Evolutionary conservation across 2,329 filamentous ascomycete genomes (phyloP).

Genomic region (Capronia americana): DNA sequence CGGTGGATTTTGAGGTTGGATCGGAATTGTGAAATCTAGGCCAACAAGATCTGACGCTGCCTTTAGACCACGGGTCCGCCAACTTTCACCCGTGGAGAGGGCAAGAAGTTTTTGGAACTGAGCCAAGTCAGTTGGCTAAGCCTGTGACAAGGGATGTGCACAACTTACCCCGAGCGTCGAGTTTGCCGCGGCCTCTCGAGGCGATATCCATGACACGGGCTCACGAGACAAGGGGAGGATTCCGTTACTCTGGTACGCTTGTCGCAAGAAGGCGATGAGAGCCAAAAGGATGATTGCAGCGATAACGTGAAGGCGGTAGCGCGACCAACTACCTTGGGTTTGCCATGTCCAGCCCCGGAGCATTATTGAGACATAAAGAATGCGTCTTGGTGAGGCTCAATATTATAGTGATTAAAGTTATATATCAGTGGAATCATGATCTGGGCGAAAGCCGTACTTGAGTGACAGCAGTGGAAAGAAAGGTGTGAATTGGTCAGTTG

Average conservation of each 20-base stretch:
- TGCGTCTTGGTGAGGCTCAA: background rate
- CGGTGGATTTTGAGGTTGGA: slow-evolving; percentile 20
- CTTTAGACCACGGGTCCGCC: slow-evolving; percentile 23
- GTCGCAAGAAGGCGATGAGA: background rate
- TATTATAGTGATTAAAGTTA: background rate
- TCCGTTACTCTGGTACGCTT: background rate
- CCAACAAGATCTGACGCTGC: slow-evolving; percentile 21
- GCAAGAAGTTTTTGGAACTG: slow-evolving; percentile 22
- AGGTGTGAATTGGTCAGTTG: background rate
- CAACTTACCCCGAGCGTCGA: slow-evolving; percentile 5
- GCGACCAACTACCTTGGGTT: background rate
- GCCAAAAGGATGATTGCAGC: background rate
- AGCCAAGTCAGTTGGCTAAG: background rate
- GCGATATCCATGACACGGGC: background rate
- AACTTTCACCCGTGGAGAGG: slow-evolving; percentile 15
- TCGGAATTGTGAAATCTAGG: slow-evolving; percentile 19
- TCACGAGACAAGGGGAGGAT: background rate
- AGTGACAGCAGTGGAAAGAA: background rate
- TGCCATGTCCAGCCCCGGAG: slow-evolving; percentile 1
- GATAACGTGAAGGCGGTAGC: background rate
- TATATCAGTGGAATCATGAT: background rate
- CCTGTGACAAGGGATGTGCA: background rate
- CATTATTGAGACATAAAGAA: background rate
- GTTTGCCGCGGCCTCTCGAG: slow-evolving; percentile 1
- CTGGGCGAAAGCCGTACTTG: background rate